Evolutionary conservation across 2,329 filamentous ascomycete species (phyloP).

Genomic region (Chaetoscypha palmicola): DNA sequence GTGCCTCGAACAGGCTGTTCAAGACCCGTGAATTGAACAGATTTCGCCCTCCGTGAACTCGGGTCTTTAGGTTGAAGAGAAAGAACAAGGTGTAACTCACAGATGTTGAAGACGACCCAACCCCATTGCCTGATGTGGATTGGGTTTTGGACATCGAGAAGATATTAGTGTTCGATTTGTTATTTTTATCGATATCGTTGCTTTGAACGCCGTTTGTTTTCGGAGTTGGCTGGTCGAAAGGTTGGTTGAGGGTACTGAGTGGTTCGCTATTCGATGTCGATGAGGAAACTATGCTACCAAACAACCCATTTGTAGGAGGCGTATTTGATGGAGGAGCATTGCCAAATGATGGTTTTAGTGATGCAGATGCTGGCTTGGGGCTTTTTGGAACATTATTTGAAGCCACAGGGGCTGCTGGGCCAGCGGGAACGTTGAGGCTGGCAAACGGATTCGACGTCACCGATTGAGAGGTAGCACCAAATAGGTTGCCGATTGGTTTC

Average conservation of each 20-base stretch:
- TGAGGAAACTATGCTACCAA: slow-evolving; percentile 7
- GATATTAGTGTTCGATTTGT: background rate
- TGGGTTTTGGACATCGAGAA: background rate
- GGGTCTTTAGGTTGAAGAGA: no score
- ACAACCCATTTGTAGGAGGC: slow-evolving; percentile 11
- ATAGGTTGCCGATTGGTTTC: background rate
- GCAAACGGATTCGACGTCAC: background rate
- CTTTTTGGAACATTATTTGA: background rate
- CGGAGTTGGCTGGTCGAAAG: slow-evolving; percentile 6
- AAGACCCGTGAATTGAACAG: no score
- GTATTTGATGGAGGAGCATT: slow-evolving; percentile 2
- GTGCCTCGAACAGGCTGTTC: no score
- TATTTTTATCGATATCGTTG: background rate
- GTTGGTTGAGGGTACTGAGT: slow-evolving; percentile 11
- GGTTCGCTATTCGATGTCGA: slow-evolving; percentile 5
- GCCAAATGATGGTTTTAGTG: slow-evolving; percentile 13
- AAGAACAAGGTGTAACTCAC: background rate
- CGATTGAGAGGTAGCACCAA: no score
- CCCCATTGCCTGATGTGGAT: background rate
- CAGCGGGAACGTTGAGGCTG: background rate
- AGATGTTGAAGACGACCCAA: background rate
- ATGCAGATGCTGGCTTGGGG: slow-evolving; percentile 6
- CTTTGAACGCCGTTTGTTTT: slow-evolving; percentile 10
- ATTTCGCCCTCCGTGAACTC: no score
- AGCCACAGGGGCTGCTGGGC: background rate